Conservation (phyloP, 371 early-diverging fungal species). For the Mucor velutinosus region DNA sequence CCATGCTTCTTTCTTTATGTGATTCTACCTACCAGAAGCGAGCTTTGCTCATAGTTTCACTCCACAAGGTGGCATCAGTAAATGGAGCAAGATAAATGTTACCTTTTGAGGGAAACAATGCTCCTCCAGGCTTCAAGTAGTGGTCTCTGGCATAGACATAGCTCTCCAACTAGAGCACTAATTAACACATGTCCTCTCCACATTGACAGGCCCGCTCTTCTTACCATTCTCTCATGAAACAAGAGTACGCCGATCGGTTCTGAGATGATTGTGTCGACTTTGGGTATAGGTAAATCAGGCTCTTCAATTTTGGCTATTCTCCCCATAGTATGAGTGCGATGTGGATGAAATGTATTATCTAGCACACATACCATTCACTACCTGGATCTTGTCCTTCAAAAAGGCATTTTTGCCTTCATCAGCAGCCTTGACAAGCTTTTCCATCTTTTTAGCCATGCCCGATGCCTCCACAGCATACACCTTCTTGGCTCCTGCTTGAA, state of each 20-base stretch:
- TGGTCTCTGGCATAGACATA: conserved; percentile 87
- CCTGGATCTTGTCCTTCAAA: conserved; percentile 78
- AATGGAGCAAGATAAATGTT: conserved; percentile 89
- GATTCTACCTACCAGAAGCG: conserved; percentile 67
- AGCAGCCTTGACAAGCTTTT: conserved; percentile 73
- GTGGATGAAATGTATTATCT: background rate
- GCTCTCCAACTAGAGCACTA: conserved; percentile 64
- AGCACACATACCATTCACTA: conserved; percentile 68
- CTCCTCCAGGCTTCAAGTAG: conserved; percentile 91
- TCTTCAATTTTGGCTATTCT: conserved; percentile 85
- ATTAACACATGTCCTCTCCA: background rate
- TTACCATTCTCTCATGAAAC: conserved; percentile 92
- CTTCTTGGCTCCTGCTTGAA: conserved; percentile 86
- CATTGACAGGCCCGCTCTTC: background rate
- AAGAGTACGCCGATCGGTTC: conserved; percentile 97
- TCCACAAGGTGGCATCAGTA: conserved; percentile 82
- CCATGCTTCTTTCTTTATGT: background rate
- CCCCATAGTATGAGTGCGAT: background rate
- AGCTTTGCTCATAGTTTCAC: conserved; percentile 91
- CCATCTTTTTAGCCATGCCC: conserved; percentile 91
- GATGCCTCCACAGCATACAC: conserved; percentile 97
- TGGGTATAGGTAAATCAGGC: conserved; percentile 63
- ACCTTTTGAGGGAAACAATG: conserved; percentile 89
- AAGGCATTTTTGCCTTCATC: conserved; percentile 71
- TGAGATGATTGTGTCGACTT: conserved; percentile 93